A percentile compares a stretch with the other conserved stretches of the same genome.
Conservation (phyloP, 768 basidiomycete species). For the Pulveroboletus sp. region DNA sequence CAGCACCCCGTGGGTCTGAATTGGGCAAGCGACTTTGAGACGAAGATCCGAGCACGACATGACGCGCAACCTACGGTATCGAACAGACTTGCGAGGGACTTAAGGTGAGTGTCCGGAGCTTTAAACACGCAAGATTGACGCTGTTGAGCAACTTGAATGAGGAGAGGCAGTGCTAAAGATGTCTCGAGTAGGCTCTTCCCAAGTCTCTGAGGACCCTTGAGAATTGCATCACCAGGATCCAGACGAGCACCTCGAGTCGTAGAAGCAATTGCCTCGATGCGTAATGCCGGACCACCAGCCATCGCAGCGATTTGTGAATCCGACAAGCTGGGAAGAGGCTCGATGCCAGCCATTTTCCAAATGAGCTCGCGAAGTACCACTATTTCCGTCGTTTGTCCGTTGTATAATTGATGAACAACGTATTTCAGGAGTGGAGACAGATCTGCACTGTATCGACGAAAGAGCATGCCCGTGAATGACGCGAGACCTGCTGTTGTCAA, state of each 20-base stretch:
- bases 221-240: conserved; percentile 59
- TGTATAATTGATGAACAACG: conserved; percentile 85
- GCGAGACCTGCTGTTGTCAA: conserved; percentile 65
- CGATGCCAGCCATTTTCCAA: conserved; percentile 93
- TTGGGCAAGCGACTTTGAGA: conserved; percentile 21
- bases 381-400: conserved; percentile 82
- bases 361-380: conserved; percentile 91
- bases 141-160: conserved; percentile 90
- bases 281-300: conserved; percentile 85
- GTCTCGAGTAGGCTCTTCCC: conserved; percentile 67
- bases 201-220: conserved; percentile 67
- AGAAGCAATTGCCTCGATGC: conserved; percentile 87
- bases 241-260: conserved; percentile 69
- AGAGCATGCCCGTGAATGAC: conserved; percentile 90
- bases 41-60: conserved; percentile 13
- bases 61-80: conserved; percentile 67
- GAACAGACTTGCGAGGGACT: conserved; percentile 82
- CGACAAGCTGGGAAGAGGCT: conserved; percentile 85
- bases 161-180: conserved; percentile 77
- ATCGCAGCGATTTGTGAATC: conserved; percentile 87
- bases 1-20: conserved; percentile 86
- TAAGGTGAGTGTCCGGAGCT: conserved; percentile 73
- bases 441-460: conserved; percentile 81
- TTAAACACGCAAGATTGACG: conserved; percentile 81
- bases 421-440: conserved; percentile 84